Base-by-base conservation (phyloP, 306 rosid genomes). In the Alnus glutinosa region DNA sequence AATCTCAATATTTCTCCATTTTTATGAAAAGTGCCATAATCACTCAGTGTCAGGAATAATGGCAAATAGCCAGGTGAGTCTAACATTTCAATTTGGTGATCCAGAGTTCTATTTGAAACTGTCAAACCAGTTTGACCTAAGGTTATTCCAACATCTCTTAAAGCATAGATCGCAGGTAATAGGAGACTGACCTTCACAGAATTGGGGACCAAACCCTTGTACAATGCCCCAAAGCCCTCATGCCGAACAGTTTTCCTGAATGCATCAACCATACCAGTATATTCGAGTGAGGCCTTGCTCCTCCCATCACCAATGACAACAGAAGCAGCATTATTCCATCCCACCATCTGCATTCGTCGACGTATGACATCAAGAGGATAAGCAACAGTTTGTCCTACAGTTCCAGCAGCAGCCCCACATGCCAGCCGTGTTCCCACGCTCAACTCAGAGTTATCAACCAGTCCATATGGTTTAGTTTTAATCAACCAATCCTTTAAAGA, bases 331-430 rank as follows among this genome's bases (percentile, higher is more conserved):
- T 96, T 86, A 83, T 72, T 88, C 99, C 99, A 96, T 42, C 99
- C 99, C 58, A 89, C 95, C 99, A 96, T 96, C 90, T 96, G 99
- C 99, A 96, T 96, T 85, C 99, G 89, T 71, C 99, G 89, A 72
- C 99, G 98, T 83, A 96, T 93, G 73, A 96, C 99, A 77, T 96
- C 99, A 82, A 96, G 97, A 55, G 99, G 99, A 81, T 96, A 96
- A n/a, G 98, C 99, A 68, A 93, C 86, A 64, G 99, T 96, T 91
- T 96, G 99, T 75, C 99, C 99, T 2, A 93, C 80, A 47, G 98
- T 93, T 77, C 99, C 99, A 68, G 99, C 98, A 83, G 88, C 94
- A 82, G 99, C 99, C 74, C 99, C 99, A 73, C 98, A 96, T 68
- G 99, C 99, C 80, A 96, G 75, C 69, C 95, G 87, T 55, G 99